These are phyloP conservation scores for Arxiozyma slooffiae DNA, from an alignment of 1,139 yeast species.

Conservation along the genomic window DNA sequence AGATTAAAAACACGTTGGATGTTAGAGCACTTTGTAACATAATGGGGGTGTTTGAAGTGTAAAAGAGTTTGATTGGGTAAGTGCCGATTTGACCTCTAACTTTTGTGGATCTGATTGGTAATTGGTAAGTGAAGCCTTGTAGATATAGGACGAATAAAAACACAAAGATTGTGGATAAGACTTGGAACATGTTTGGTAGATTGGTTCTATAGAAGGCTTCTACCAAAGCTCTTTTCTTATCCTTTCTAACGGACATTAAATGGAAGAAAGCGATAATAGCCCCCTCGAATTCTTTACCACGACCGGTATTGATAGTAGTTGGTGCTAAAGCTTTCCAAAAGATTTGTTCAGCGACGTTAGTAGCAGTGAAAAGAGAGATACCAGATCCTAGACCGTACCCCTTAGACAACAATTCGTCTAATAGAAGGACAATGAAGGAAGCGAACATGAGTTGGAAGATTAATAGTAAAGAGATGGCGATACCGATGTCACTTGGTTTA, in stretches of 20 bases:
- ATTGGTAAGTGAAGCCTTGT: conserved; percentile 92
- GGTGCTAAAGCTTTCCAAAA: conserved; percentile 99
- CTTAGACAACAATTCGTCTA: conserved; percentile 91
- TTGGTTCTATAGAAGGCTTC: conserved; percentile 92
- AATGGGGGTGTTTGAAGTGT: conserved; percentile 94
- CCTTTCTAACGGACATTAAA: conserved; percentile 75
- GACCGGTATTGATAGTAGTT: conserved; percentile 85
- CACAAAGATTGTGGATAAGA: conserved; percentile 67
- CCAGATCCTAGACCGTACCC: conserved; percentile 98
- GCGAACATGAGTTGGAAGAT: conserved; percentile 93
- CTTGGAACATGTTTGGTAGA: conserved; percentile 91
- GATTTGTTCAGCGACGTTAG: conserved; percentile 93
- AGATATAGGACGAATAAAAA: conserved; percentile 83
- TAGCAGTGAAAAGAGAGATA: conserved; percentile 90
- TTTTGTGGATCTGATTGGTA: conserved; percentile 88
- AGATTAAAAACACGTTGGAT: conserved; percentile 82
- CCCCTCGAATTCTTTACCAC: conserved; percentile 96
- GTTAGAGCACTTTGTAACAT: conserved; percentile 94
- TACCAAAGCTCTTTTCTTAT: conserved; percentile 80
- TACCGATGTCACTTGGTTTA: conserved; percentile 75
- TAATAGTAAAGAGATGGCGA: conserved; percentile 82
- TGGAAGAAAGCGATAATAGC: conserved; percentile 90
- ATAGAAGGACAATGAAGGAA: conserved; percentile 76
- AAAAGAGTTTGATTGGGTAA: conserved; percentile 88
- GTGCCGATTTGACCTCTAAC: conserved; percentile 90